Evolutionary conservation across 176 grass and related monocot species (phyloP).

Genomic region (Aegilops longissima): DNA sequence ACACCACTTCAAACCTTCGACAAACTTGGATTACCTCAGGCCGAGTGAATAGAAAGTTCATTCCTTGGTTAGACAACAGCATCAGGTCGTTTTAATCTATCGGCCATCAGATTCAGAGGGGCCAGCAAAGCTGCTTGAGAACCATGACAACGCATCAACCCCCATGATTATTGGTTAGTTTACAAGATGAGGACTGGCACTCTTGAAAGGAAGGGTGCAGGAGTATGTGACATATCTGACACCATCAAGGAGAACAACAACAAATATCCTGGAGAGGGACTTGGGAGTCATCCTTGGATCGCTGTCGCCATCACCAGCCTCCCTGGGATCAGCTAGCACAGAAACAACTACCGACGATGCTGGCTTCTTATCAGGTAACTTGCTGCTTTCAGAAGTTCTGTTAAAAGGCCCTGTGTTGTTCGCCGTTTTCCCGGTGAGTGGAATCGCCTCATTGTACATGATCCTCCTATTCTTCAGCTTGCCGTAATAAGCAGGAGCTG

Average conservation of each 20-base stretch:
- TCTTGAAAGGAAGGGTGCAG: slow-evolving; percentile 92
- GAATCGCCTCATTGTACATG: slow-evolving; percentile 75
- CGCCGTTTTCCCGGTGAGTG: slow-evolving; percentile 60
- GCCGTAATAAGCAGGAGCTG: slow-evolving; percentile 28
- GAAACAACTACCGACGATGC: slow-evolving; percentile 80
- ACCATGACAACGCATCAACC: not conserved
- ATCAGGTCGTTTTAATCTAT: slow-evolving; percentile 16
- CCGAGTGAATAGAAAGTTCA: slow-evolving; percentile 29
- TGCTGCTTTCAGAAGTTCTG: slow-evolving; percentile 66
- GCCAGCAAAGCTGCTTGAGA: not conserved
- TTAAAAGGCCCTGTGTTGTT: slow-evolving; percentile 66
- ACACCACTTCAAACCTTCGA: slow-evolving; percentile 36
- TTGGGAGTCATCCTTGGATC: slow-evolving; percentile 69
- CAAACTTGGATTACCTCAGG: slow-evolving; percentile 42
- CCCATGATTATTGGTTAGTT: slow-evolving; percentile 50
- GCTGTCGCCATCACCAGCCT: slow-evolving; percentile 67
- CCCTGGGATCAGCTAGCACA: slow-evolving; percentile 92
- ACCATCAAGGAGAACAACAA: slow-evolving; percentile 88
- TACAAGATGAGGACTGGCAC: slow-evolving; percentile 65
- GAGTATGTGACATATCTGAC: slow-evolving; percentile 98
- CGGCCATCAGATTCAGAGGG: not conserved
- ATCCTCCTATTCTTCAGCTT: slow-evolving; percentile 83
- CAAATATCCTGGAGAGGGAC: slow-evolving; percentile 83
- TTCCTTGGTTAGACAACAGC: slow-evolving; percentile 36
- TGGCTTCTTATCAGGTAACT: slow-evolving; percentile 61